Evolutionary conservation across 352 stramenopile genomes (phyloP), one percentile per base, ranked within the genome.

Genomic region (Saprolegnia parasitica): DNA sequence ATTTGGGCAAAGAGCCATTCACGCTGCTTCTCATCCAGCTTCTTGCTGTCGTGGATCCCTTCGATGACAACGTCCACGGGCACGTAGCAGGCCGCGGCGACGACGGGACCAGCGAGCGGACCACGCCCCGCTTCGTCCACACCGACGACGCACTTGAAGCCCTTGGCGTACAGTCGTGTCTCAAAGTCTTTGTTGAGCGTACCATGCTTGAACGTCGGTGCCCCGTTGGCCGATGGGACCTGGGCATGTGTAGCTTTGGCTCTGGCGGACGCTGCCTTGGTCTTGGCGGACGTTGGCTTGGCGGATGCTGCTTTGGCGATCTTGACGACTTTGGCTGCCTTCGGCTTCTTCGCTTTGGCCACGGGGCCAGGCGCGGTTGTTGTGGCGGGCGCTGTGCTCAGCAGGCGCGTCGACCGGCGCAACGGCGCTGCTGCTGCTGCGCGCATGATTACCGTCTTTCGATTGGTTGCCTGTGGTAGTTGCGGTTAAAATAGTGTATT

Each of bases 81-180:
- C 21, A 94, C 77, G 50, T 84, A 80, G 56, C 84, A 94, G 29
- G 84, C 86, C 0, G 81, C 87, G 0, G 84, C 88, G 16, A 95
- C 88, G 6, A 96, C 87, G 10, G 87, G 96, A 32, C 96, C 97
- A 11, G 95, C 96, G 21, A 99, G 76, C 18, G 96, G 96, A 15
- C 97, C 97, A 52, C 97, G 81, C 4, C 97, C 97, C 8, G 96
- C 97, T 77, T 99, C 96, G 78, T 99, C 96, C 42, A 98, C 93
- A 65, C 96, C 96, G 23, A 98, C 91, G 10, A 98, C 85, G 57
- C 68, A 80, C 58, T 75, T 73, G 72, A 85, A 91, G 37, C 83
- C 85, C 52, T 79, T 77, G 24, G 77, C 35, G 18, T 61, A 61
- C 20, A 72, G 46, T 13, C 56, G 66, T 10, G 46, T 23, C n/a